Evolutionary conservation across 371 early-diverging fungal species (phyloP), one percentile per base, ranked within the genome.

Genomic region (Funneliformis caledonium): DNA sequence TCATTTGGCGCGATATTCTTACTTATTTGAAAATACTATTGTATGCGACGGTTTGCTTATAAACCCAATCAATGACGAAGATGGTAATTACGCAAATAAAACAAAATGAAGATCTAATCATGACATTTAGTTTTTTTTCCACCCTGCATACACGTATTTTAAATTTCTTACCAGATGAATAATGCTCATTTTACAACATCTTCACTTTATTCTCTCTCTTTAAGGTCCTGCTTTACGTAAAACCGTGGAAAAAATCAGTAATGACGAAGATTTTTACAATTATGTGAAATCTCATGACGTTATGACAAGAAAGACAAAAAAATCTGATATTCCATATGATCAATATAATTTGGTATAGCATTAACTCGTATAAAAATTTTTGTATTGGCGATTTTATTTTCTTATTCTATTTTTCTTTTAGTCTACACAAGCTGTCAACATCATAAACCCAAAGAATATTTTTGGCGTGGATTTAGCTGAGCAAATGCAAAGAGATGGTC

Each of bases 1-100:
- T 78, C 92, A 93, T 79, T 83, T 96, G 52, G 88, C 90, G 48
- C 89, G 91, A 47, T 94, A 95, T 80, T 91, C 94, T 11, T 90
- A 85, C 62, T 81, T 89, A 80, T 83, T 74, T 19, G 92, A 91
- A 81, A 83, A 83, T 69, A 81, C 87, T 7, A 78, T 90, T 80
- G 85, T 88, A 85, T 82, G 83, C 72, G 92, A 92, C 62, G 91
- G 88, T 12, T 80, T 83, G 4, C 83, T 86, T 42, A 43, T 91
- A 33, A 87, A 83, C 56, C 90, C 92, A 4, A 81, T 89, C 64
- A 82, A 84, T 81, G 56, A 81, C 68, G 80, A 87, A 83, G 76
- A 82, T 77, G 59, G 65, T 80, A 64, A 81, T 67, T 80, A 65
- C 80, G 37, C 78, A 78, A 85, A 26, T 14, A 70, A 62, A 59